Evolutionary conservation across 179 eudicot genomes (phyloP).

Genomic region (Nepenthes alata): DNA sequence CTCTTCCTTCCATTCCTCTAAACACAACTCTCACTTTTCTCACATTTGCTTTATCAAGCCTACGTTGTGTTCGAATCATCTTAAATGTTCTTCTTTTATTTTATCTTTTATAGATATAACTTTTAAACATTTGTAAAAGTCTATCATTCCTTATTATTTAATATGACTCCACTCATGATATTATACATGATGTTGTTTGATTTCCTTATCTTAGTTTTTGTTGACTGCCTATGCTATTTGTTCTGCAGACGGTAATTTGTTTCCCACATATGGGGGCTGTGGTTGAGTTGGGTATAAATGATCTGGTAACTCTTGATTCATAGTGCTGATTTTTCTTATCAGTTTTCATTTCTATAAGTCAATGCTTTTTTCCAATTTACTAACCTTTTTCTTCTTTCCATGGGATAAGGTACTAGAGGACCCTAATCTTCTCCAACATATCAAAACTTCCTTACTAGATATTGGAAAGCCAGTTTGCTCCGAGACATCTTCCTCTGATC

Average conservation of each 20-base stretch:
- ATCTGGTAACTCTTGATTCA: slow-evolving; percentile 27
- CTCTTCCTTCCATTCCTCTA: too few relatives aligned
- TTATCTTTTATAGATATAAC: too few relatives aligned
- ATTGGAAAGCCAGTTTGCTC: slow-evolving; percentile 21
- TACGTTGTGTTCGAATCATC: too few relatives aligned
- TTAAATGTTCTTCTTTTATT: too few relatives aligned
- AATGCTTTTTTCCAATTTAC: background rate
- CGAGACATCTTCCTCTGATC: slow-evolving; percentile 10
- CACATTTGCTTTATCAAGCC: too few relatives aligned
- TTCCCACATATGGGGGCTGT: slow-evolving; percentile 64
- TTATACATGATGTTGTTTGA: too few relatives aligned
- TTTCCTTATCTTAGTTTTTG: too few relatives aligned
- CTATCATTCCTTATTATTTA: too few relatives aligned
- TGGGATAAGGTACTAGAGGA: slow-evolving; percentile 50
- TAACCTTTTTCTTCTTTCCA: background rate
- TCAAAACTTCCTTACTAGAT: slow-evolving; percentile 35
- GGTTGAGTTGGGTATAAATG: slow-evolving; percentile 64
- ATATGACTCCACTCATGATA: too few relatives aligned
- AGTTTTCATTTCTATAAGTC: background rate
- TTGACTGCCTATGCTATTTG: background rate
- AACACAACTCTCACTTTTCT: too few relatives aligned
- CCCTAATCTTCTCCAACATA: slow-evolving; percentile 38
- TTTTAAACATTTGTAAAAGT: too few relatives aligned
- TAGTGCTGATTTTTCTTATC: background rate
- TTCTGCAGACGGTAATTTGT: slow-evolving; percentile 71